Evolutionary conservation across 2,329 filamentous ascomycete genomes (phyloP), one percentile per base, ranked within the genome.

Genomic region (Paecilomyces variotii): DNA sequence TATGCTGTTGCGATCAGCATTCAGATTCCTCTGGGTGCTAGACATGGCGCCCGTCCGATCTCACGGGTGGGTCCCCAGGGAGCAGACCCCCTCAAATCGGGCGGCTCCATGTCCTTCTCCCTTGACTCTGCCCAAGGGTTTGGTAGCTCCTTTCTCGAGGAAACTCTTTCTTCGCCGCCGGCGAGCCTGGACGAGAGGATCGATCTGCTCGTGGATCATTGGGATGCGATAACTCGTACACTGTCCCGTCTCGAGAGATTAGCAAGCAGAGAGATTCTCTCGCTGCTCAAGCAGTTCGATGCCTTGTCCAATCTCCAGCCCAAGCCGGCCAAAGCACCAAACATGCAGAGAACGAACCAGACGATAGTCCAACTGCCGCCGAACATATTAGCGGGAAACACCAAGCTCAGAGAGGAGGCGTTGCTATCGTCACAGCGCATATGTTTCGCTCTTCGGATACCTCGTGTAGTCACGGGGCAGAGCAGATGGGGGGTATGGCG

Each of bases 401-500:
- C 75, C 30, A 70, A 73, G 52, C 74, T 84, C 30, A 78, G 78
- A 55, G 74, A 75, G 10, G 77, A 80, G 19, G 76, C 78, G 2
- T 70, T 79, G 45, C 69, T 75, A 30, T 78, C 79, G 30, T 76
- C 77, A 19, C 77, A 78, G 57, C 76, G 83, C 50, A 79, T 85
- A 12, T 76, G 79, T 11, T 75, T 78, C 54, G 82, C 81, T 55
- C 76, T 85, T 64, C 79, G 80, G 61, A 82, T 82, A 32, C 82
- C 82, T 14, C 78, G 79, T 54, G 83, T 84, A 9, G 72, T 81
- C 57, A 83, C 82, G 2, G 83, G 83, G 2, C 82, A 85, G 63
- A 81, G 80, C 55, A 78, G 81, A 59, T 85, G 82, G 80, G 82
- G 82, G 10, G 78, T 84, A 10, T 85, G 83, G 83, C 78, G 82